Percentiles rank a stretch among this genome's conserved stretches.
Conservation (phyloP, 2,329 filamentous ascomycete genomes). For the Bimuria novae-zelandiae region DNA sequence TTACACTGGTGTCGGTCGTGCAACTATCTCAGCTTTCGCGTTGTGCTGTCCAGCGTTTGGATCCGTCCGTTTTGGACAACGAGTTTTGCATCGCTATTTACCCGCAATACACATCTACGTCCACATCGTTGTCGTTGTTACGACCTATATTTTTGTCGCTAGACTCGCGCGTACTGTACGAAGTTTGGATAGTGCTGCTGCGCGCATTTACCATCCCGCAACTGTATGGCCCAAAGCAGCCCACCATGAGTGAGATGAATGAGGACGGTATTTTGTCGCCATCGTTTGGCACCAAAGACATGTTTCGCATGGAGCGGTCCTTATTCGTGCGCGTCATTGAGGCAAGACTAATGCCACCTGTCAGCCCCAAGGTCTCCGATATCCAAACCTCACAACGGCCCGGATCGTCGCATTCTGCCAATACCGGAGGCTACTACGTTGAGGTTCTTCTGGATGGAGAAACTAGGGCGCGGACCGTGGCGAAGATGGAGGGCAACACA, state of each 20-base stretch:
- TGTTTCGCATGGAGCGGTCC: constrained; percentile 69
- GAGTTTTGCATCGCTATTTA: constrained; percentile 96
- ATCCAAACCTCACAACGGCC: constrained; percentile 33
- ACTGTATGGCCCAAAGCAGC: constrained; percentile 72
- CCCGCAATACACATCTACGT: constrained; percentile 81
- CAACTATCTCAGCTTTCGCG: constrained; percentile 87
- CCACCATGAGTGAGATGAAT: constrained; percentile 50
- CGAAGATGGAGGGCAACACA: constrained; percentile 70
- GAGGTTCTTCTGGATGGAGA: constrained; percentile 82
- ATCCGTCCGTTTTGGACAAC: constrained; percentile 87
- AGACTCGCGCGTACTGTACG: constrained; percentile 86
- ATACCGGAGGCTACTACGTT: constrained; percentile 71
- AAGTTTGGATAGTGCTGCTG: constrained; percentile 94
- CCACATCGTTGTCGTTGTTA: constrained; percentile 74
- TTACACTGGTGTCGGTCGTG: constrained; percentile 77
- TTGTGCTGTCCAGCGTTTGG: constrained; percentile 86
- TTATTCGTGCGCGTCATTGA: constrained; percentile 65
- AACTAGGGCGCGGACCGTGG: constrained; percentile 74
- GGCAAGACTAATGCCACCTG: constrained; percentile 57
- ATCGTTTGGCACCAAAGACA: constrained; percentile 55
- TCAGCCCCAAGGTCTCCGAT: constrained; percentile 44
- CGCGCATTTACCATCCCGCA: constrained; percentile 92
- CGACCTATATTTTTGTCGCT: constrained; percentile 89
- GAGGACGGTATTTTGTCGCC: constrained; percentile 43
- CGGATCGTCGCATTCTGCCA: constrained; percentile 35